phyloP scores from a whole-genome alignment of 2,329 filamentous ascomycete genomes.

The Pyrenophora tritici-repentis region DNA sequence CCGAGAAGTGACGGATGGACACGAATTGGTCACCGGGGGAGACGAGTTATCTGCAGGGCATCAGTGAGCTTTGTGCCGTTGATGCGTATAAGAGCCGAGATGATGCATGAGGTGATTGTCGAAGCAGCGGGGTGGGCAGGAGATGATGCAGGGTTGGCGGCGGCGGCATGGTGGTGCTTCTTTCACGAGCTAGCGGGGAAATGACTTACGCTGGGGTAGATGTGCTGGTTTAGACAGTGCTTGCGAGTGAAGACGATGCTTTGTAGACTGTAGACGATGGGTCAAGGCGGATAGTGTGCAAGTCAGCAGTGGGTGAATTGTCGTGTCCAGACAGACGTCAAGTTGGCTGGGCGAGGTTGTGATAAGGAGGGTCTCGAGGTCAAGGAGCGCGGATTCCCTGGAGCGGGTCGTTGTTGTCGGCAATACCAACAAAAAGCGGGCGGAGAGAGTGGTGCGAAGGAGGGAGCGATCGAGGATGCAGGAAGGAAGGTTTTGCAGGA shows the following conservation, averaged over 20 bases:
- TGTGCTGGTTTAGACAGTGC: constrained; percentile 22
- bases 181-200: constrained; percentile 27
- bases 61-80: constrained; percentile 18
- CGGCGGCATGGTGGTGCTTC: too few relatives aligned
- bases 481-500: constrained; percentile 25
- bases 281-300: constrained; percentile 31
- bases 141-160: constrained; percentile 24
- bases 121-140: constrained; percentile 10
- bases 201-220: constrained; percentile 34
- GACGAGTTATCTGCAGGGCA: constrained; percentile 31
- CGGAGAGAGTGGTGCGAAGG: constrained; percentile 46
- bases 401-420: constrained; percentile 34
- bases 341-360: constrained; percentile 18
- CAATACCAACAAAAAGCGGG: constrained; percentile 37
- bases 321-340: constrained; percentile 23
- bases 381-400: constrained; percentile 49
- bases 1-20: constrained; percentile 33
- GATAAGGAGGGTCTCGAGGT: constrained; percentile 45
- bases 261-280: constrained; percentile 34
- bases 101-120: constrained; percentile 2
- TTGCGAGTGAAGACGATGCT: constrained; percentile 36
- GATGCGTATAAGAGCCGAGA: not conserved
- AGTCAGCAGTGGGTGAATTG: constrained; percentile 26
- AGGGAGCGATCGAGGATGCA: constrained; percentile 43
- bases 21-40: constrained; percentile 27